Percentiles rank a stretch among this genome's conserved stretches.
phyloP scores from a whole-genome alignment of 352 stramenopile genomes.

The Globisporangium emineosum region DNA sequence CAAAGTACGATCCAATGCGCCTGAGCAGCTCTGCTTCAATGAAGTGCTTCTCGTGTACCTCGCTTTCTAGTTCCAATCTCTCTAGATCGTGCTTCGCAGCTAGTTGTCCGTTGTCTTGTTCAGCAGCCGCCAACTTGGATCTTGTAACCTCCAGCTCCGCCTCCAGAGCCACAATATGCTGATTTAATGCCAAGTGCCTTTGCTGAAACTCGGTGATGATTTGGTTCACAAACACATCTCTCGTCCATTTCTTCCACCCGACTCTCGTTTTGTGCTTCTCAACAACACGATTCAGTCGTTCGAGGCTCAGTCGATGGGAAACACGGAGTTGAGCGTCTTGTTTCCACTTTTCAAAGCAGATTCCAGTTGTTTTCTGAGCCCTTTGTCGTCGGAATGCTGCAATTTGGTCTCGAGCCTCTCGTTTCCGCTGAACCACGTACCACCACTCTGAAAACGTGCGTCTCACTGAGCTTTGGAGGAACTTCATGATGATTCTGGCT shows the following conservation, averaged over 20 bases:
- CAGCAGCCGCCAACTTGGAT: not conserved
- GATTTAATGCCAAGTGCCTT: not conserved
- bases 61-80: not conserved
- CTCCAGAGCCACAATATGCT: not conserved
- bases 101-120: conserved; percentile 5
- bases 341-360: conserved; percentile 7
- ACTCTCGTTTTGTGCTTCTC: not conserved
- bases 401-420: not conserved
- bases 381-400: not conserved
- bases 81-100: not conserved
- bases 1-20: conserved; percentile 32
- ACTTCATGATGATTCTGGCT: not conserved
- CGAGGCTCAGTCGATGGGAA: not conserved
- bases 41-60: conserved; percentile 9
- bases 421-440: not conserved
- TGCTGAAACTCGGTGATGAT: not conserved
- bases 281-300: conserved; percentile 1
- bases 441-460: conserved; percentile 9
- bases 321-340: not conserved
- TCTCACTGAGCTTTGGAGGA: not conserved
- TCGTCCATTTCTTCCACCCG: conserved; percentile 10
- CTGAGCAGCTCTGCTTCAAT: conserved; percentile 23
- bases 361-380: not conserved
- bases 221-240: not conserved
- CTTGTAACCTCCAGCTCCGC: not conserved